Evolutionary conservation across 2,329 filamentous ascomycete genomes (phyloP).

Genomic region (Fusarium austroafricanum): DNA sequence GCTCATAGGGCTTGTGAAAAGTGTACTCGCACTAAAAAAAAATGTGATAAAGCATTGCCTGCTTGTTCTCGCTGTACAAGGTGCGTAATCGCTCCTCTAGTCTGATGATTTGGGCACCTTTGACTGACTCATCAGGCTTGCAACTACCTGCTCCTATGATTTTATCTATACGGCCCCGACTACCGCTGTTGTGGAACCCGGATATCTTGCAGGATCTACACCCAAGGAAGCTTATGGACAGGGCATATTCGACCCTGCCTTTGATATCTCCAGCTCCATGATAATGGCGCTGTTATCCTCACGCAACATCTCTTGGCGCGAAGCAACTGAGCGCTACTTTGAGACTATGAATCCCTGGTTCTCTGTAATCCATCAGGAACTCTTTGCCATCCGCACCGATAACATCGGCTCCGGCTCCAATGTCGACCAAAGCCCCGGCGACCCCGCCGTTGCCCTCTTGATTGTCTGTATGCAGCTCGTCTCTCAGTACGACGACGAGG

Average conservation of each 20-base stretch:
- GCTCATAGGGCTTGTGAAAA: slow-evolving; percentile 54
- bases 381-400: slow-evolving; percentile 51
- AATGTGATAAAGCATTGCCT: slow-evolving; percentile 53
- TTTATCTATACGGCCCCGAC: slow-evolving; percentile 53
- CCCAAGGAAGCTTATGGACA: slow-evolving; percentile 41
- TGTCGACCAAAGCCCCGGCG: slow-evolving; percentile 32
- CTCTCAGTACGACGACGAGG: slow-evolving; percentile 54
- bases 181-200: slow-evolving; percentile 49
- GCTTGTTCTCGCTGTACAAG: slow-evolving; percentile 52
- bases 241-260: slow-evolving; percentile 47
- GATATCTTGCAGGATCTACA: slow-evolving; percentile 42
- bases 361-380: slow-evolving; percentile 54
- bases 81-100: slow-evolving; percentile 34
- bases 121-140: slow-evolving; percentile 34
- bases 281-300: slow-evolving; percentile 54
- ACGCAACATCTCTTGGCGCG: slow-evolving; percentile 53
- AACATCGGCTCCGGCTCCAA: slow-evolving; percentile 13
- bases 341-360: slow-evolving; percentile 57
- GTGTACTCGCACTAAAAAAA: slow-evolving; percentile 54
- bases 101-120: not conserved
- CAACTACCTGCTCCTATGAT: slow-evolving; percentile 52
- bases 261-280: slow-evolving; percentile 52
- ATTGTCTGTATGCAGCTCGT: slow-evolving; percentile 58
- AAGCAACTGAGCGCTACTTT: slow-evolving; percentile 54
- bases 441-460: slow-evolving; percentile 53